Percentiles rank a stretch among this genome's conserved stretches.
Evolutionary conservation across 345 rosid species (phyloP).

Genomic region (Ceriops tagal): DNA sequence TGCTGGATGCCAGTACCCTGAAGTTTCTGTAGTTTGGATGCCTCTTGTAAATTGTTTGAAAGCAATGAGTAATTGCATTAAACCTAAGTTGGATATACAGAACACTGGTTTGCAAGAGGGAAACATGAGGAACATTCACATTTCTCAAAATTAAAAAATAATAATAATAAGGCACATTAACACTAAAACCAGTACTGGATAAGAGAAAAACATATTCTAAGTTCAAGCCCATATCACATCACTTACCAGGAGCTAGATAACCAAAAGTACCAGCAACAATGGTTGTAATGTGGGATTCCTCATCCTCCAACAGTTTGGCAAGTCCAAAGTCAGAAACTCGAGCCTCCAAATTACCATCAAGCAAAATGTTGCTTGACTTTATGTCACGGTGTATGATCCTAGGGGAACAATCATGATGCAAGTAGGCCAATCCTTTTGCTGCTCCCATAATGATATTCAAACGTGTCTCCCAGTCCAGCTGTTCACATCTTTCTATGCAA

Average conservation of each 20-base stretch:
- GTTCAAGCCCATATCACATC: slow-evolving; percentile 1
- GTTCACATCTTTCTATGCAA: slow-evolving; percentile 80
- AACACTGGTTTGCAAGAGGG: no score
- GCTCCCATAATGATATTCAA: slow-evolving; percentile 92
- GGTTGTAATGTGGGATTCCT: slow-evolving; percentile 97
- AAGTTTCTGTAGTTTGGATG: no score
- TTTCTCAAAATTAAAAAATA: background rate
- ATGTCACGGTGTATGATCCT: slow-evolving; percentile 99
- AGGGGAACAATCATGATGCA: slow-evolving; percentile 99
- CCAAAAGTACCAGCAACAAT: slow-evolving; percentile 99
- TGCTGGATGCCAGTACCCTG: no score
- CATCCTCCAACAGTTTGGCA: slow-evolving; percentile 89
- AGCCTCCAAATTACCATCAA: slow-evolving; percentile 94
- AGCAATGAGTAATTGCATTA: no score
- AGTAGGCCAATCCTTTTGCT: slow-evolving; percentile 91
- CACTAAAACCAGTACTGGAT: background rate
- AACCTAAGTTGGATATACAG: no score
- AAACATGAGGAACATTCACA: background rate
- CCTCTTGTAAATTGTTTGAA: no score
- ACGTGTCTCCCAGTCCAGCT: slow-evolving; percentile 90
- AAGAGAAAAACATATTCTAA: slow-evolving; percentile 1
- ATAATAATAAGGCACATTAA: background rate
- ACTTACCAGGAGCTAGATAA: slow-evolving; percentile 95
- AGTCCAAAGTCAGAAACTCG: slow-evolving; percentile 99
- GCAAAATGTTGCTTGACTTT: slow-evolving; percentile 94